These are phyloP conservation scores for Sesbania bispinosa DNA, from an alignment of 306 rosid species.

Conservation along the genomic window DNA sequence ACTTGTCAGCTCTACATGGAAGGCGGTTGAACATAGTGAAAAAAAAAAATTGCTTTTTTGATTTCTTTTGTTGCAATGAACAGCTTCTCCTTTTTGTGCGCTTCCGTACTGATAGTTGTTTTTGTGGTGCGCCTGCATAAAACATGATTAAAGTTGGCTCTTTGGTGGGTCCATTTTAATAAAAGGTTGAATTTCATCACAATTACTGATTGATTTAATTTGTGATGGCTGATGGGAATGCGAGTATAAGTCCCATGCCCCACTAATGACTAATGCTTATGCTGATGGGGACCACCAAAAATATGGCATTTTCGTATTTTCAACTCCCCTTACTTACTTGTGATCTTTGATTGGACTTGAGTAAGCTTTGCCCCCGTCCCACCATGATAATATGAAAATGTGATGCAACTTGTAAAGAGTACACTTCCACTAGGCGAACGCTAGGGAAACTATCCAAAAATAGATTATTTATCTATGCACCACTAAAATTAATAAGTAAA, in stretches of 20 bases:
- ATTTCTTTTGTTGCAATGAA: no score
- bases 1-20: no score
- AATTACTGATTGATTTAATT: constrained; percentile 18
- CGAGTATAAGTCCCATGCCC: constrained; percentile 22
- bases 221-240: not conserved
- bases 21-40: no score
- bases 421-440: no score
- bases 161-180: constrained; percentile 26
- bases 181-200: constrained; percentile 12
- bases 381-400: no score
- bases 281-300: not conserved
- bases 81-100: not conserved
- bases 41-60: no score
- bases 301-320: not conserved
- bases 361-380: no score
- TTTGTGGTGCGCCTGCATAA: constrained; percentile 32
- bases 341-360: not conserved
- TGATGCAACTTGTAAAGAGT: no score
- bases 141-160: constrained; percentile 13
- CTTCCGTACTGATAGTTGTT: constrained; percentile 33
- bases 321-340: not conserved
- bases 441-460: no score
- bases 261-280: not conserved
- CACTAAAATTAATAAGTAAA: no score
- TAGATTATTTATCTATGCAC: no score